Evolutionary conservation across 306 rosid genomes (phyloP).

Genomic region (Crotalaria pallida): DNA sequence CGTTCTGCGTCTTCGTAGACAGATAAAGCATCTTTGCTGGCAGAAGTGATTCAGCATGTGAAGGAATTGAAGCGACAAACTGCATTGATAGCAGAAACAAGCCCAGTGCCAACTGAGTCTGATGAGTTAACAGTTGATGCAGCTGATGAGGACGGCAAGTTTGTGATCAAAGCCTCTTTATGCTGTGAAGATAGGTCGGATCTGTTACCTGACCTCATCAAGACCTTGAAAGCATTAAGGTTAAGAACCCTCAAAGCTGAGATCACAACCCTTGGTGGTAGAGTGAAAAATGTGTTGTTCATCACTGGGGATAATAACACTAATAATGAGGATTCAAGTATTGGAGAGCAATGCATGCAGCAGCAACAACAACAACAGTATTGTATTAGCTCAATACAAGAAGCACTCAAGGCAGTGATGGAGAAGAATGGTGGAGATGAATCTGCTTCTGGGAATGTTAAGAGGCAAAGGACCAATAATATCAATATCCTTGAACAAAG

Average conservation of each 20-base stretch:
- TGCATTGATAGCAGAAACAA: constrained; percentile 61
- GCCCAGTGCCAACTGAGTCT: constrained; percentile 65
- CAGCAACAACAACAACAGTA: constrained; percentile 24
- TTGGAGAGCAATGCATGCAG: constrained; percentile 17
- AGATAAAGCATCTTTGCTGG: constrained; percentile 82
- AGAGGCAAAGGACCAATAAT: constrained; percentile 77
- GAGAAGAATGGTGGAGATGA: constrained; percentile 55
- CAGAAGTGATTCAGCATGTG: constrained; percentile 86
- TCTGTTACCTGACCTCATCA: constrained; percentile 75
- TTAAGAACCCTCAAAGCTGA: constrained; percentile 77
- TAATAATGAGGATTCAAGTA: constrained; percentile 41
- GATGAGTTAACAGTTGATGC: constrained; percentile 77
- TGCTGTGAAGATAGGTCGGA: constrained; percentile 89
- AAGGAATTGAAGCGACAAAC: constrained; percentile 85
- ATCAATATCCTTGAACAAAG: constrained; percentile 56
- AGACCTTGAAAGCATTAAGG: constrained; percentile 55
- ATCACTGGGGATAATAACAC: constrained; percentile 50
- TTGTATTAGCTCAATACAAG: constrained; percentile 70
- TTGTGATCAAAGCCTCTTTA: constrained; percentile 70
- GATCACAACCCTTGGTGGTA: constrained; percentile 72
- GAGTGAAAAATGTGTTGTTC: constrained; percentile 74
- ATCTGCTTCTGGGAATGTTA: constrained; percentile 61
- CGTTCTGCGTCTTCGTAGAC: constrained; percentile 35
- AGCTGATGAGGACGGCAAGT: constrained; percentile 61
- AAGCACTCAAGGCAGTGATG: constrained; percentile 80